These are phyloP conservation scores for Colletotrichum limetticola DNA, from an alignment of 2,329 filamentous ascomycete genomes.

Conservation along the genomic window DNA sequence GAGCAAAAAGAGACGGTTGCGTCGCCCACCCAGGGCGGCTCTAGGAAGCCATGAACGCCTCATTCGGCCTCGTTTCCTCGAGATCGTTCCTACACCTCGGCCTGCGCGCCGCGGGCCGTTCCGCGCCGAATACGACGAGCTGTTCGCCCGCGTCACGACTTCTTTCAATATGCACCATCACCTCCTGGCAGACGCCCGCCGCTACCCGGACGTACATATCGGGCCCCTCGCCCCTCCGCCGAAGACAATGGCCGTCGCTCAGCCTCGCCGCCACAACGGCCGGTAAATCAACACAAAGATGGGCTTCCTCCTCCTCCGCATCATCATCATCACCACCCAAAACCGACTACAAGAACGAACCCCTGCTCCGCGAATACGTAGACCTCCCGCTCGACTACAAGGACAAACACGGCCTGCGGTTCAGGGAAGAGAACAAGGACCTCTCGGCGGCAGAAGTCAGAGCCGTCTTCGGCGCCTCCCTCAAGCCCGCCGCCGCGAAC, in stretches of 20 bases:
- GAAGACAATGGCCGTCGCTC: constrained; percentile 22
- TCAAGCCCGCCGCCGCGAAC: constrained; percentile 60
- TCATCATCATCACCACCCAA: constrained; percentile 25
- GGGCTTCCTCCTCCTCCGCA: constrained; percentile 7
- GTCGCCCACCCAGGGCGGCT: not conserved
- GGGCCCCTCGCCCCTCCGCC: constrained; percentile 8
- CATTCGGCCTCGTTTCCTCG: constrained; percentile 29
- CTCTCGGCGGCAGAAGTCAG: constrained; percentile 59
- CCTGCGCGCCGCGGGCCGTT: constrained; percentile 18
- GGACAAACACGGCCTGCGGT: constrained; percentile 65
- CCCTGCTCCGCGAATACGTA: constrained; percentile 63
- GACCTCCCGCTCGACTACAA: constrained; percentile 67
- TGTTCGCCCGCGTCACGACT: not conserved
- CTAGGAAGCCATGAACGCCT: constrained; percentile 34
- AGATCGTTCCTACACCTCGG: constrained; percentile 30
- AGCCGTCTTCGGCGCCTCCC: constrained; percentile 60
- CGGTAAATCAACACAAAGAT: not conserved
- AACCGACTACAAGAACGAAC: constrained; percentile 33
- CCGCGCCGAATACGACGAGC: not conserved
- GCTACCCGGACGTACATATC: constrained; percentile 13
- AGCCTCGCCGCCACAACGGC: constrained; percentile 1
- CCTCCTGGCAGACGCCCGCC: not conserved
- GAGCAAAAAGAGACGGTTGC: not conserved
- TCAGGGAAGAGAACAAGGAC: constrained; percentile 53
- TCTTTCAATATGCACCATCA: constrained; percentile 16